These are phyloP conservation scores for Theobroma cacao DNA, from an alignment of 345 rosid genomes.

Conservation along the genomic window DNA sequence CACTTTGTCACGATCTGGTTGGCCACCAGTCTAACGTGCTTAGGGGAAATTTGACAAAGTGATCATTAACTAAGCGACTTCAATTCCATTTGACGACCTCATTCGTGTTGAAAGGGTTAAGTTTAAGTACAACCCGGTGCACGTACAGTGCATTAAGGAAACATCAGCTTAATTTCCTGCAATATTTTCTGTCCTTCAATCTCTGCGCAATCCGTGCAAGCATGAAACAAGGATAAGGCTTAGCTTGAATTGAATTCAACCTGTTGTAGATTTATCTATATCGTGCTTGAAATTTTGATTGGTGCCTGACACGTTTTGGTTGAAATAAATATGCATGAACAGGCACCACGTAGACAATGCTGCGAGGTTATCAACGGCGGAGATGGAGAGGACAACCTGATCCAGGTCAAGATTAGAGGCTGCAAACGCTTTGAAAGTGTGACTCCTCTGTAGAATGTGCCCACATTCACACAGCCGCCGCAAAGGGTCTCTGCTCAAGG, in stretches of 20 bases:
- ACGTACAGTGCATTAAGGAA: not conserved
- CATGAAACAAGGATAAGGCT: not conserved
- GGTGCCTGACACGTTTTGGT: constrained; percentile 4
- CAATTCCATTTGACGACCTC: not conserved
- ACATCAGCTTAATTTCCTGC: not conserved
- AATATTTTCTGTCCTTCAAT: not conserved
- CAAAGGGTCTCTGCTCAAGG: not conserved
- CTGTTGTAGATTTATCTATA: not conserved
- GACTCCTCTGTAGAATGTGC: constrained; percentile 34
- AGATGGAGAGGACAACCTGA: constrained; percentile 14
- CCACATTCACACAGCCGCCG: not conserved
- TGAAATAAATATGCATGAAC: constrained; percentile 4
- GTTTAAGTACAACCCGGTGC: not conserved
- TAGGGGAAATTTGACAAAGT: not conserved
- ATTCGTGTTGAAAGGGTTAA: not conserved
- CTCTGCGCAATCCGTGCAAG: constrained; percentile 24
- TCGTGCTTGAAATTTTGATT: not conserved
- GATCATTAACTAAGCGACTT: not conserved
- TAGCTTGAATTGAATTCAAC: not conserved
- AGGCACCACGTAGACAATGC: constrained; percentile 87
- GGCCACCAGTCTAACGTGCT: constrained; percentile 3
- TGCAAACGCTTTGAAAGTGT: constrained; percentile 62
- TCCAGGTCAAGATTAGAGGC: constrained; percentile 57
- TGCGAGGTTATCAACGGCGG: constrained; percentile 47
- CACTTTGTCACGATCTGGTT: not conserved